These are phyloP conservation scores for Globisporangium cylindrosporum DNA, from an alignment of 352 stramenopile genomes.

Conservation along the genomic window DNA sequence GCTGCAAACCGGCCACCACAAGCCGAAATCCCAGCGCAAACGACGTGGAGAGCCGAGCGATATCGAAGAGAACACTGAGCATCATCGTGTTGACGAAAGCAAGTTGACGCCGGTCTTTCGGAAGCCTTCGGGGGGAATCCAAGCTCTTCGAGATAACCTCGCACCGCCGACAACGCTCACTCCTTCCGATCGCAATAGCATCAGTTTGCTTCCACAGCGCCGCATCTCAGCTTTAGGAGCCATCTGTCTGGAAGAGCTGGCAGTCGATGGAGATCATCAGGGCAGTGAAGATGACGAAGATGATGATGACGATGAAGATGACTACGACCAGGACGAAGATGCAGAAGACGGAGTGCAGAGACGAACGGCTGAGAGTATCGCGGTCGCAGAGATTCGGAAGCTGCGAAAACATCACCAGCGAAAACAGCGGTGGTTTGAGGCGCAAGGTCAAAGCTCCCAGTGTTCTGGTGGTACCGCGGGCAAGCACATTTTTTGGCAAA, in stretches of 20 bases:
- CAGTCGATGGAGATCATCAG: not conserved
- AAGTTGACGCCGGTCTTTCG: not conserved
- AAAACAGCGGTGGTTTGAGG: slow-evolving; percentile 20
- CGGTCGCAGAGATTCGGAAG: slow-evolving; percentile 21
- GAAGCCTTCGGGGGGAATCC: not conserved
- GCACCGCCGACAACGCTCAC: not conserved
- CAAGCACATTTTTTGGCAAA: slow-evolving; percentile 48
- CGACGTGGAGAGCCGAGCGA: not conserved
- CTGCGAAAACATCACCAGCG: slow-evolving; percentile 29
- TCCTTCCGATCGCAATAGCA: not conserved
- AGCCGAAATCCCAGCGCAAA: slow-evolving; percentile 1
- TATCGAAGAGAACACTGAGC: not conserved
- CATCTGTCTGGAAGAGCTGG: slow-evolving; percentile 8
- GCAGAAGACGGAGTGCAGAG: not conserved
- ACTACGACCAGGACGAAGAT: not conserved
- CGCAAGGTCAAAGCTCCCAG: not conserved
- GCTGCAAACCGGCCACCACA: slow-evolving; percentile 9
- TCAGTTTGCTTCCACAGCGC: slow-evolving; percentile 32
- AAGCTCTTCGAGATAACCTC: slow-evolving; percentile 8
- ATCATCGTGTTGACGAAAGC: not conserved
- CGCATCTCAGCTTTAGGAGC: slow-evolving; percentile 32
- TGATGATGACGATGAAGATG: slow-evolving; percentile 20
- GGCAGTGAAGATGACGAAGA: slow-evolving; percentile 18
- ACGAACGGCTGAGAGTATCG: slow-evolving; percentile 8
- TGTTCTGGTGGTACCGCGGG: not conserved